Evolutionary conservation across 2,329 filamentous ascomycete genomes (phyloP), one percentile per base, ranked within the genome.

Genomic region (Alternaria sp.): DNA sequence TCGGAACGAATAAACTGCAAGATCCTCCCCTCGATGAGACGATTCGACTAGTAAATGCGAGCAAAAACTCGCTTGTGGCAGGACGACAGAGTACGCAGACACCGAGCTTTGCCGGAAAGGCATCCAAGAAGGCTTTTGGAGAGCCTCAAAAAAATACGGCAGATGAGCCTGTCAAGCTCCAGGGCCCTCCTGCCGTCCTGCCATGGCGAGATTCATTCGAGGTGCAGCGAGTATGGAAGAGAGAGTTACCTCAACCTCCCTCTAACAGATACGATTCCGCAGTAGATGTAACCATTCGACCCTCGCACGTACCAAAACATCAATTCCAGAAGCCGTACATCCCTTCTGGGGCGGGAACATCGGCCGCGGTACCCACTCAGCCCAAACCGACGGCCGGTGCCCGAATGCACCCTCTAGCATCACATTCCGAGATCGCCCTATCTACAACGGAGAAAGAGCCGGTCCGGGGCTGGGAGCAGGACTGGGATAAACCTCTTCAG

Each of bases 191-290:
- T 11, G 36, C 46, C 21, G 46, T 59, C 0, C 56, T 59, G 7
- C 46, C 56, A 21, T 59, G 56, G 56, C 46, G 50, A 14, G 56
- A 59, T n/a, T 59, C 56, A 5, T 56, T 59, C 21, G 40, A 59
- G 21, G 26, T 49, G 10, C 56, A 59, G 17, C 46, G 42, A 8
- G 40, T 37, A 14, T 17, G 56, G 44, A 55, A 39, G 14, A 24
- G 46, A 51, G 45, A 45, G 21, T 23, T 33, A 17, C 40, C 56
- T 26, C 40, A 26, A 36, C 28, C 46, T 28, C 33, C 45, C 26
- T 39, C 52, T 4, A 4, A 33, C 7, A 59, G 53, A 46, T 39
- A 46, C 23, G 56, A 59, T 36, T 59, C 56, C 5, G 56, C 52
- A 29, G 53, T 54, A 9, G 52, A 59, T n/a, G 40, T 59, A 10